Percentiles rank a stretch among this genome's conserved stretches.
These are phyloP conservation scores for Neurospora sp. DNA, from an alignment of 495 filamentous ascomycete genomes.

Conservation along the genomic window DNA sequence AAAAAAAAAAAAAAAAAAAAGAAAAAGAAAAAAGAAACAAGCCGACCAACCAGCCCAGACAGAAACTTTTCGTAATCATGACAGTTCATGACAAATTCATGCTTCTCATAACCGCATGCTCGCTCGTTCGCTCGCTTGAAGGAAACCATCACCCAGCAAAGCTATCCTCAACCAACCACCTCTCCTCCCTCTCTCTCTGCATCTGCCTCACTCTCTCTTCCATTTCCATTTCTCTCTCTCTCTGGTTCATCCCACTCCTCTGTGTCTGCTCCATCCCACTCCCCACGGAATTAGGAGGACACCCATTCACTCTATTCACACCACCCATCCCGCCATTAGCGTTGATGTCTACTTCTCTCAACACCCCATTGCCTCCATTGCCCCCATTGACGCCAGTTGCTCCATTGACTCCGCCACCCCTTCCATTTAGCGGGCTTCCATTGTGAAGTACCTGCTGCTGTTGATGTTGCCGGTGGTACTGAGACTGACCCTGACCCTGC, in stretches of 20 bases:
- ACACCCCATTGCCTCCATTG: neutral
- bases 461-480: neutral
- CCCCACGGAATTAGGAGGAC: neutral
- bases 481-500: neutral
- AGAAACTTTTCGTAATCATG: neutral
- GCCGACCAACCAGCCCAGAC: neutral
- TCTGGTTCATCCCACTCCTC: neutral
- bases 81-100: neutral
- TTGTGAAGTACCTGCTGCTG: neutral
- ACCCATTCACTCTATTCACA: neutral
- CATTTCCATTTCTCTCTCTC: constrained; percentile 4
- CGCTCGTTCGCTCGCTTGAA: too few relatives aligned
- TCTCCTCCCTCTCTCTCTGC: constrained; percentile 5
- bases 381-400: neutral
- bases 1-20: too few relatives aligned
- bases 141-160: too few relatives aligned
- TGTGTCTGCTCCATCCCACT: neutral
- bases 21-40: too few relatives aligned
- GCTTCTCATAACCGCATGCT: too few relatives aligned
- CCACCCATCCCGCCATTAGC: neutral
- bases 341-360: neutral
- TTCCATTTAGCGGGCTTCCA: neutral
- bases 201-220: constrained; percentile 2
- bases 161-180: constrained; percentile 29
- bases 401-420: neutral